Base-by-base conservation (phyloP, 768 basidiomycete genomes). In the Pisolithus tinctorius region DNA sequence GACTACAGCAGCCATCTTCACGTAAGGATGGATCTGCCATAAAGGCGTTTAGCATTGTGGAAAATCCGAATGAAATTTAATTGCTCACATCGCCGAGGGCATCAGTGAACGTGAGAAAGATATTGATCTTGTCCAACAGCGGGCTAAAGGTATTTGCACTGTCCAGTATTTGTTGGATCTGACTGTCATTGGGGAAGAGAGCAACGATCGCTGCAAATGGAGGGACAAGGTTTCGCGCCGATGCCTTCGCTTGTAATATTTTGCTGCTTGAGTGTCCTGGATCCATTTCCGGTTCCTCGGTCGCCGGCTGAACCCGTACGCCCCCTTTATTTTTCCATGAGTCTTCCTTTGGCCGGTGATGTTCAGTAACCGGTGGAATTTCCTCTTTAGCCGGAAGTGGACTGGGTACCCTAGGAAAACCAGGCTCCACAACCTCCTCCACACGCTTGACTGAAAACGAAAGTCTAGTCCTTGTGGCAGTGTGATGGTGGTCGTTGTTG, bases 11-110 rank as follows among this genome's bases (percentile, higher is more conserved):
- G 55, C 55, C 48, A 54, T 54, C 34, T 54, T 54, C 7, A 34
- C 54, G 29, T 56, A 56, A 11, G 55, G 55, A 42, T 56, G 55
- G 34, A 54, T 54, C 55, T 56, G 36, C 14, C 26, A 50, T 20
- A 10, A 4, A 13, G 25, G 30, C 13, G 41, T 47, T 53, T 16
- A 43, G 45, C 4, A 4, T 41, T 16, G 9, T 26, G 5, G 20
- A 4, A 39, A n/a, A 42, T 20, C 13, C 6, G n/a, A 46, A 20
- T n/a, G 27, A 44, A 44, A 10, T 42, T 25, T 9, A n/a, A 9
- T 8, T 13, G 14, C 14, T 20, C 23, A 47, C 53, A 31, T 51
- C 53, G 36, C 51, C 50, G n/a, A 51, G 23, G 29, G 37, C 20
- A 20, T 41, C 40, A 13, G 48, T 50, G 25, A 54, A 11, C 14